Base-by-base conservation (phyloP, 176 grass and related monocot genomes). In the Lolium multiflorum region DNA sequence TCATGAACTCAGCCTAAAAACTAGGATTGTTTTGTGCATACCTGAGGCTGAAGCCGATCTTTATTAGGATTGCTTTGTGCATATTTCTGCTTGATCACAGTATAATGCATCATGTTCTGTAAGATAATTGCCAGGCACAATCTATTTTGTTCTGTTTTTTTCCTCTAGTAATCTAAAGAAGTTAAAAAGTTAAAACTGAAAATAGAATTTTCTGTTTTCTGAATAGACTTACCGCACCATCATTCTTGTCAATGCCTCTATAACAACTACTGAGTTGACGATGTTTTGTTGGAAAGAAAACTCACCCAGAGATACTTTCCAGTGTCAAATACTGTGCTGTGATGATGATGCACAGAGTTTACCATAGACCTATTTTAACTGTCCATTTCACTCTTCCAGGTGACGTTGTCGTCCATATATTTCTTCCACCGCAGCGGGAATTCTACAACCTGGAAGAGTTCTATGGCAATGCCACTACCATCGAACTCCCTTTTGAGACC, bases 401-500 rank as follows among this genome's bases (percentile, higher is more conserved):
- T 31, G 97, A 98, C 86, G 94, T 98, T n/a, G 93, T 98, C 43
- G 97, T 98, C 20, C 97, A 96, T 89, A 98, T 96, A 92, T 98
- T 98, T 85, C 88, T 92, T 59, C 97, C 94, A 0, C 92, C 94
- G 11, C 97, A 96, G 37, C 85, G 97, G 81, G 87, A 90, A 59
- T 98, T 88, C 79, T 98, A 98, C 71, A 98, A 98, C 68, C 79
- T 98, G 87, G 97, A 98, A 87, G 94, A 98, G 61, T 98, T 98
- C 72, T 98, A 98, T 17, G 97, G 97, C 64, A 94, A 98, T 3
- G 90, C 94, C 6, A 94, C 91, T n/a, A 25, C 84, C 20, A 89
- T 98, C 20, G 92, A 98, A 74, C 97, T 96, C 48, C 97, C 97
- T 43, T 96, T 94, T 28, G 92, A 94, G 44, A 92, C 76, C 46